Base-by-base conservation (phyloP, 345 rosid genomes). In the Trapa bicornis region DNA sequence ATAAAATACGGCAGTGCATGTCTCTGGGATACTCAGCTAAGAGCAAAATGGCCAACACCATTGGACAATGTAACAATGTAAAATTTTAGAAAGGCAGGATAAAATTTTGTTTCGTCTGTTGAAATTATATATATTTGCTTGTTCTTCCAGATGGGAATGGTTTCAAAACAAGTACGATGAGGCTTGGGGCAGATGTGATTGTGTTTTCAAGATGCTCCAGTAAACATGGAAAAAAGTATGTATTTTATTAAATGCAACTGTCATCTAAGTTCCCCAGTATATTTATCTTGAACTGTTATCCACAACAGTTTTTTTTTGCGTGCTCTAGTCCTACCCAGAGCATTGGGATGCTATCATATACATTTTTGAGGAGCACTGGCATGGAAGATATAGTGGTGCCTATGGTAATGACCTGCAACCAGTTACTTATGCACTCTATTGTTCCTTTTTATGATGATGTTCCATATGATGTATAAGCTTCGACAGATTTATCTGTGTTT, bases 101-200 rank as follows among this genome's bases (percentile, higher is more conserved):
- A 37, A 47, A 54, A 13, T 38, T 42, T 61, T 36, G 33, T 50
- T 50, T 16, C 22, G 15, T 29, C 22, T 15, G 16, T 53, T 11
- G 54, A 45, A 32, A 36, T 39, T 29, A 53, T 64, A 16, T 62
- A 13, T 11, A 22, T 29, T 65, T 47, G 67, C 4, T 63, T 61
- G 37, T 63, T 45, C 67, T 45, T 45, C 32, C 81, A 92, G 98
- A 92, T 89, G 96, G 98, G 14, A 92, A 92, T 78, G 98, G 98
- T 50, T 92, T 92, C 74, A 92, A 92, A 86, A 93, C 98, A 13
- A 93, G 98, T 77, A 93, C 98, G 52, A 92, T 93, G 98, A 88
- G 98, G 74, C 94, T 93, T 65, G 98, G 98, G 32, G 97, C 98
- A 64, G 98, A 93, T 90, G 98, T 90, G 61, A 86, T 93, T 58